These are phyloP conservation scores for Aquilaria agallochum DNA, from an alignment of 441 rosid genomes.

Conservation along the genomic window DNA sequence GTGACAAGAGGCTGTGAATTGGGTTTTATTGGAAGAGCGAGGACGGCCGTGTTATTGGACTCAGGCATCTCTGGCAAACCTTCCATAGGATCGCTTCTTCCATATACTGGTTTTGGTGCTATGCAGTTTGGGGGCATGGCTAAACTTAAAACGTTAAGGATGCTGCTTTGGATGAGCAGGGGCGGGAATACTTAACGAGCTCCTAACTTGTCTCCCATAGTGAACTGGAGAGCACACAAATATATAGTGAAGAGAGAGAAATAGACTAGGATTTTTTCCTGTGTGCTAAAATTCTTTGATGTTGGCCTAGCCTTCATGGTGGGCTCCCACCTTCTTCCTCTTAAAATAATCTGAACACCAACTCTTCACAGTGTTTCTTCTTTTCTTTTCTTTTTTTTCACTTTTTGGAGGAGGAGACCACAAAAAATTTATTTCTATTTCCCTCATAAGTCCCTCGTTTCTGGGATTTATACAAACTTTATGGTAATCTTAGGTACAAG, in stretches of 20 bases:
- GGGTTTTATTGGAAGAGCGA: slow-evolving; percentile 37
- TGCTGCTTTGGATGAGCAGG: slow-evolving; percentile 7
- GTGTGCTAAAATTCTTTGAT: slow-evolving; percentile 28
- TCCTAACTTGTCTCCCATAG: slow-evolving; percentile 41
- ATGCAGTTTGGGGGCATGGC: slow-evolving; percentile 41
- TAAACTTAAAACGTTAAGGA: not conserved
- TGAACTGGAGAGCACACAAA: slow-evolving; percentile 43
- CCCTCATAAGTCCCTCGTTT: slow-evolving; percentile 19
- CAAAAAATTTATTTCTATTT: slow-evolving; percentile 23
- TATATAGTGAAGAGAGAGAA: slow-evolving; percentile 42
- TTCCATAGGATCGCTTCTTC: slow-evolving; percentile 29
- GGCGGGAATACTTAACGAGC: slow-evolving; percentile 30
- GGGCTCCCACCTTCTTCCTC: slow-evolving; percentile 49
- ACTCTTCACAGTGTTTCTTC: slow-evolving; percentile 21
- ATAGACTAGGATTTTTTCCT: slow-evolving; percentile 26
- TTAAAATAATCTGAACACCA: slow-evolving; percentile 40
- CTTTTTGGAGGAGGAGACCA: not conserved
- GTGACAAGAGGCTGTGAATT: slow-evolving; percentile 47
- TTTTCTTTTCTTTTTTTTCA: slow-evolving; percentile 26
- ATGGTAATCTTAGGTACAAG: slow-evolving; percentile 9
- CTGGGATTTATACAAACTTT: slow-evolving; percentile 10
- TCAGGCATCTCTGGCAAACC: slow-evolving; percentile 40
- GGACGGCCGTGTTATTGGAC: slow-evolving; percentile 33
- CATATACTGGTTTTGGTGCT: slow-evolving; percentile 44
- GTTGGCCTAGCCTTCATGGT: slow-evolving; percentile 43